Conservation (phyloP, 108 stramenopile species). For the Pseudonitzschia pungens region DNA sequence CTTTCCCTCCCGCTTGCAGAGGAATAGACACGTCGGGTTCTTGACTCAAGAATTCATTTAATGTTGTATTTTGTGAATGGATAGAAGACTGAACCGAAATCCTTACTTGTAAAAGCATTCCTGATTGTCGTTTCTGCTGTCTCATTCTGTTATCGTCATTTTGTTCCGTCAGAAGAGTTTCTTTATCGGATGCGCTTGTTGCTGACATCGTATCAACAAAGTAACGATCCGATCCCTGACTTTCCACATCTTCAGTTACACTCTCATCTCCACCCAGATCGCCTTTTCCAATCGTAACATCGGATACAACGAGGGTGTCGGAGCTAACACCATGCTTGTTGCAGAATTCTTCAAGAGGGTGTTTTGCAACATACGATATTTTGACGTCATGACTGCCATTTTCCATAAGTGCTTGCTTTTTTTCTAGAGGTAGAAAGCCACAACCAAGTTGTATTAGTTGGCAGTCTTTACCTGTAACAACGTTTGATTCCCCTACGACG, state of each 20-base stretch:
- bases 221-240: slow-evolving; percentile 23
- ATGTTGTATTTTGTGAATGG: slow-evolving; percentile 75
- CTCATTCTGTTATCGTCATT: slow-evolving; percentile 10
- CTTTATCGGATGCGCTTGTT: slow-evolving; percentile 31
- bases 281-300: slow-evolving; percentile 19
- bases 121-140: slow-evolving; percentile 9
- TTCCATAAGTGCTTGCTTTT: slow-evolving; percentile 51
- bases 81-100: slow-evolving; percentile 76
- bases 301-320: slow-evolving; percentile 28
- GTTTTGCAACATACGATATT: slow-evolving; percentile 43
- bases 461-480: slow-evolving; percentile 22
- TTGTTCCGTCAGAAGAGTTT: slow-evolving; percentile 15
- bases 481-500: slow-evolving; percentile 17
- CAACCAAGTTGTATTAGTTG: slow-evolving; percentile 60
- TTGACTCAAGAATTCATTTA: slow-evolving; percentile 54
- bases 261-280: slow-evolving; percentile 15
- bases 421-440: slow-evolving; percentile 68
- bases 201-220: slow-evolving; percentile 26
- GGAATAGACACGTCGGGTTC: slow-evolving; percentile 42
- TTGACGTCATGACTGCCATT: slow-evolving; percentile 76
- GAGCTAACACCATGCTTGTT: slow-evolving; percentile 13
- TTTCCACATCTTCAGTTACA: slow-evolving; percentile 25
- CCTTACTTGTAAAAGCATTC: slow-evolving; percentile 42
- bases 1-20: slow-evolving; percentile 1
- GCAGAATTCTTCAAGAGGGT: slow-evolving; percentile 17